A percentile compares a stretch with the other conserved stretches of the same genome.
Evolutionary conservation across 768 basidiomycete species (phyloP).

Genomic region (Pleurotus cornucopiae): DNA sequence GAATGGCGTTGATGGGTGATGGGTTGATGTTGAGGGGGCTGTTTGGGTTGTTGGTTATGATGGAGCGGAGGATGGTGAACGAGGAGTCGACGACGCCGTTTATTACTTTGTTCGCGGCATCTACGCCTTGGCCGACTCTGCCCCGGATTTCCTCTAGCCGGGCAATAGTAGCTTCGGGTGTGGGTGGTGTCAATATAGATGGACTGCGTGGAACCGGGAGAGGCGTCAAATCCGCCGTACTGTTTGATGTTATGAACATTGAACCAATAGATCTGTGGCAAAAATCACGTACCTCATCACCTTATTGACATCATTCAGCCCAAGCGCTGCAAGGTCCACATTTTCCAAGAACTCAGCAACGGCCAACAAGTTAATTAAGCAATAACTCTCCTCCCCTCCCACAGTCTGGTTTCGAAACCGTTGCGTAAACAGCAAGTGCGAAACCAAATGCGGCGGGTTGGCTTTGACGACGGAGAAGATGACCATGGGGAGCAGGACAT

Average conservation of each 20-base stretch:
- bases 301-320: conserved; percentile 50
- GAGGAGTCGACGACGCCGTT: conserved; percentile 88
- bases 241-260: conserved; percentile 19
- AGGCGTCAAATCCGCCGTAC: conserved; percentile 77
- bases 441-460: conserved; percentile 79
- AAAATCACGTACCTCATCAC: conserved; percentile 45
- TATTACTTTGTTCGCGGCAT: conserved; percentile 78
- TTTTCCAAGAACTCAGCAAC: conserved; percentile 95
- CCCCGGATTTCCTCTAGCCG: conserved; percentile 54
- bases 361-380: conserved; percentile 90
- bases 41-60: conserved; percentile 42
- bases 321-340: conserved; percentile 74
- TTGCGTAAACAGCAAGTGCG: conserved; percentile 64
- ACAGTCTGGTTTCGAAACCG: conserved; percentile 52
- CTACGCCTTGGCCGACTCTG: conserved; percentile 76
- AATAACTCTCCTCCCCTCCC: conserved; percentile 88
- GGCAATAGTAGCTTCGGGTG: conserved; percentile 30
- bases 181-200: conserved; percentile 32
- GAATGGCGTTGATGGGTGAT: conserved; percentile 8
- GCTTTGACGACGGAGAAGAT: conserved; percentile 93
- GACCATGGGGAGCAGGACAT: conserved; percentile 87
- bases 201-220: conserved; percentile 66
- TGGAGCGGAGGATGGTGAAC: conserved; percentile 80
- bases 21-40: conserved; percentile 12
- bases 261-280: conserved; percentile 5